A percentile compares a stretch with the other conserved stretches of the same genome.
These are phyloP conservation scores for Yamadazyma atmosphaerica DNA, from an alignment of 1,139 yeast genomes.

Conservation along the genomic window DNA sequence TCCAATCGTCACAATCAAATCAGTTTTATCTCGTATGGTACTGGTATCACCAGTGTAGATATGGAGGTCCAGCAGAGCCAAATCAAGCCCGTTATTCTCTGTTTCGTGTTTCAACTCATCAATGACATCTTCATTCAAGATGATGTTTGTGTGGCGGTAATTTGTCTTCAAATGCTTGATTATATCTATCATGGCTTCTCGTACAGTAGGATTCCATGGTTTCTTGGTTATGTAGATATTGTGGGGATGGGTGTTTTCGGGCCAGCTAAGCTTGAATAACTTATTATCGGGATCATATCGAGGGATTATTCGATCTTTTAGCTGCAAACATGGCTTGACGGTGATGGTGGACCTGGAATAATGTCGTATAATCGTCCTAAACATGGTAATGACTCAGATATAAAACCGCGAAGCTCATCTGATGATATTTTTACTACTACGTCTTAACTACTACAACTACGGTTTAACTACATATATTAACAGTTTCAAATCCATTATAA, in stretches of 20 bases:
- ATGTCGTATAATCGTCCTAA: background rate
- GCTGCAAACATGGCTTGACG: slow-evolving; percentile 11
- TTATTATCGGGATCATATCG: slow-evolving; percentile 42
- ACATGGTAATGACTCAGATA: background rate
- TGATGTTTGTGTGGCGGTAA: slow-evolving; percentile 71
- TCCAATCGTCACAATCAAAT: slow-evolving; percentile 80
- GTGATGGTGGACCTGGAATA: slow-evolving; percentile 1
- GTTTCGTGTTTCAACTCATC: slow-evolving; percentile 60
- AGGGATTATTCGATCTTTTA: slow-evolving; percentile 22
- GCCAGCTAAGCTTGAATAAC: slow-evolving; percentile 48
- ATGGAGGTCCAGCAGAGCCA: slow-evolving; percentile 5
- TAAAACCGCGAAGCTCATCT: background rate
- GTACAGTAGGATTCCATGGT: slow-evolving; percentile 71
- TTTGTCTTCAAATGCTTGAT: slow-evolving; percentile 53
- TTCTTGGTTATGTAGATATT: slow-evolving; percentile 82
- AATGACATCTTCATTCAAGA: slow-evolving; percentile 75
- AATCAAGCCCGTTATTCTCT: slow-evolving; percentile 9
- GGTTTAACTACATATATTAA: too few relatives aligned
- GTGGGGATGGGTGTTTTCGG: slow-evolving; percentile 43
- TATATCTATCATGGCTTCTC: slow-evolving; percentile 65
- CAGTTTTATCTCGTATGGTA: slow-evolving; percentile 60
- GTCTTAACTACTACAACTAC: too few relatives aligned
- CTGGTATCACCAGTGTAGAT: slow-evolving; percentile 57
- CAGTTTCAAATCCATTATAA: too few relatives aligned
- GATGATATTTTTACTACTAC: too few relatives aligned